A percentile compares a stretch with the other conserved stretches of the same genome.
phyloP scores from a whole-genome alignment of 129 eudicot species.

The Flaveria linearis region DNA sequence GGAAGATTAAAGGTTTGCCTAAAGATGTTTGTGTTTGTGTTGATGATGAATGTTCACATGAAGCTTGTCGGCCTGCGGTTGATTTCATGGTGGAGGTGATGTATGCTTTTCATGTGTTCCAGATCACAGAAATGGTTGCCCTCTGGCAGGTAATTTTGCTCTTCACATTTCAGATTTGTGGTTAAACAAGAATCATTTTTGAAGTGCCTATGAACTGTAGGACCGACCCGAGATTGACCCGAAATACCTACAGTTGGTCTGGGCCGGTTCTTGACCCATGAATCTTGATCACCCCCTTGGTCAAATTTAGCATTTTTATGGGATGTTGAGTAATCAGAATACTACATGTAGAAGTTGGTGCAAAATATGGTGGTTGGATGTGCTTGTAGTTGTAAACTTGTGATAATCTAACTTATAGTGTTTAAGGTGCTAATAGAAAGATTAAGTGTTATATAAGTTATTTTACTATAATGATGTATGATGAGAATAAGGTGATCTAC shows the following conservation, averaged over 20 bases:
- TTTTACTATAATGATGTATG: too few species aligned
- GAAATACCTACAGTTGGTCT: too few species aligned
- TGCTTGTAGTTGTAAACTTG: background rate
- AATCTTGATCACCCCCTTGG: too few species aligned
- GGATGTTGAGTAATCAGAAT: background rate
- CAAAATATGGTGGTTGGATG: background rate
- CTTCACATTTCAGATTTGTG: background rate
- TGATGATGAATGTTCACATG: constrained; percentile 82
- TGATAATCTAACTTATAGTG: background rate
- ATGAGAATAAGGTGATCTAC: background rate
- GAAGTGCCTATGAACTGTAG: too few species aligned
- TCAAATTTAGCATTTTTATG: background rate
- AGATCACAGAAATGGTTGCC: constrained; percentile 74
- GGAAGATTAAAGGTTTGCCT: constrained; percentile 54
- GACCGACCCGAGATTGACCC: too few species aligned
- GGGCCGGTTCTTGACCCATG: too few species aligned
- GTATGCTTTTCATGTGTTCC: constrained; percentile 62
- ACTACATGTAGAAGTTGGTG: background rate
- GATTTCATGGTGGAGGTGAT: constrained; percentile 76
- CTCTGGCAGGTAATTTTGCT: constrained; percentile 63
- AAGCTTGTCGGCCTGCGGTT: constrained; percentile 76
- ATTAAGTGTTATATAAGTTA: too few species aligned
- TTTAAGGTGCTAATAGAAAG: too few species aligned
- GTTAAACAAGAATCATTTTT: background rate
- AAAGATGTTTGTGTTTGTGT: constrained; percentile 72